A percentile compares a stretch with the other conserved stretches of the same genome.
Evolutionary conservation across 306 rosid genomes (phyloP).

Genomic region (Gleditsia sinensis): DNA sequence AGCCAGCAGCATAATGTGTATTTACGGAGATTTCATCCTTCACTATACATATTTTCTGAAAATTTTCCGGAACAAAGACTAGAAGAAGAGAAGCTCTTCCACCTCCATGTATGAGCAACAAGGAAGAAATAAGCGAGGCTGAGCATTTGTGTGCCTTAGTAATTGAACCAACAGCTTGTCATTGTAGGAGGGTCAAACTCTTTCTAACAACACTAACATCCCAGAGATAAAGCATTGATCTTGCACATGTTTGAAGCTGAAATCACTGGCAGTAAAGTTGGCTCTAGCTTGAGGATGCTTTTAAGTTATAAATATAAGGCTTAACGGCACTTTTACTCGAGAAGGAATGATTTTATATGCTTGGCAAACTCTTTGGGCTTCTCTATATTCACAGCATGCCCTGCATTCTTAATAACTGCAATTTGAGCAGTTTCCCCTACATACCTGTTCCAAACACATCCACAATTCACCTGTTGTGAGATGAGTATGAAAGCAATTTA

Average conservation of each 20-base stretch:
- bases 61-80: not conserved
- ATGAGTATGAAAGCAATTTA: not conserved
- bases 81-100: not conserved
- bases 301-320: too few relatives aligned
- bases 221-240: not conserved
- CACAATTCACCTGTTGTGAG: not conserved
- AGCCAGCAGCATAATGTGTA: slow-evolving; percentile 17
- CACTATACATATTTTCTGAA: not conserved
- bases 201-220: not conserved
- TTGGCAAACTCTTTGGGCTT: slow-evolving; percentile 56
- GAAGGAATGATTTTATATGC: slow-evolving; percentile 55
- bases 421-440: slow-evolving; percentile 53
- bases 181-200: not conserved
- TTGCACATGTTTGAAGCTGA: slow-evolving; percentile 9
- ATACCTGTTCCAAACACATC: slow-evolving; percentile 43
- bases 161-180: not conserved
- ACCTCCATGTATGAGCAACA: not conserved
- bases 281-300: slow-evolving; percentile 22
- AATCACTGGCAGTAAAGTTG: slow-evolving; percentile 14
- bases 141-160: slow-evolving; percentile 21
- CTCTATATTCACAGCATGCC: slow-evolving; percentile 67
- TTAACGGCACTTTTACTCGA: slow-evolving; percentile 27
- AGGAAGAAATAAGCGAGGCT: not conserved
- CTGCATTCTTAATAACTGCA: slow-evolving; percentile 60
- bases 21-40: not conserved